Percentiles rank a stretch among this genome's conserved stretches.
These are phyloP conservation scores for Xylariaceae sp. DNA, from an alignment of 2,329 filamentous ascomycete species.

Conservation along the genomic window DNA sequence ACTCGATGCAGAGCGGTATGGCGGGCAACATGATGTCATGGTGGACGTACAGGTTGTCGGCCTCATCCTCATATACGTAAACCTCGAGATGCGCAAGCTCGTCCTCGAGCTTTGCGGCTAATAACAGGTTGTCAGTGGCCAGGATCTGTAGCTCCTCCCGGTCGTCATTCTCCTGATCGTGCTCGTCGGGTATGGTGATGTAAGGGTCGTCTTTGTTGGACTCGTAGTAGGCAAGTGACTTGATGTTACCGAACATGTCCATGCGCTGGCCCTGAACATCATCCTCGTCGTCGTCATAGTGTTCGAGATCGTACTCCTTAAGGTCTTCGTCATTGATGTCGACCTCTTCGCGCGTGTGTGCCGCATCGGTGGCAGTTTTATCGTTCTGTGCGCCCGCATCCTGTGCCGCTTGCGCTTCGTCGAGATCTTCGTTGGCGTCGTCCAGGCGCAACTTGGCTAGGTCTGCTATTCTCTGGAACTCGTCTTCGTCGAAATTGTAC, in stretches of 20 bases:
- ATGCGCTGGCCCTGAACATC: constrained; percentile 70
- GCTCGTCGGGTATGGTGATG: constrained; percentile 76
- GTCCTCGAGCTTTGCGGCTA: constrained; percentile 93
- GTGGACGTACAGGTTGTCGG: constrained; percentile 97
- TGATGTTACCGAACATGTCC: constrained; percentile 94
- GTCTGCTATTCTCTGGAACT: constrained; percentile 72
- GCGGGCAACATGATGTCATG: constrained; percentile 99
- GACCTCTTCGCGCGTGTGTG: constrained; percentile 2
- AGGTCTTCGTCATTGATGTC: constrained; percentile 76
- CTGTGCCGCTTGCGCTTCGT: constrained; percentile 60
- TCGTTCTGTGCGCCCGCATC: constrained; percentile 16
- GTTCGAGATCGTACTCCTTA: constrained; percentile 92
- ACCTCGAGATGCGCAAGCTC: constrained; percentile 95
- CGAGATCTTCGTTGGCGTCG: constrained; percentile 84
- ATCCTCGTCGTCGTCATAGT: constrained; percentile 84
- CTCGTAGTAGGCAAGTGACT: constrained; percentile 89
- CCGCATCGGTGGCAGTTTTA: not conserved
- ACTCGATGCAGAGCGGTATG: constrained; percentile 92
- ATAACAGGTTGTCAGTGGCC: constrained; percentile 85
- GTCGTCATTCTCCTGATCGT: constrained; percentile 79
- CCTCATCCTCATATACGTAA: constrained; percentile 93
- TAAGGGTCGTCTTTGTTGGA: constrained; percentile 95
- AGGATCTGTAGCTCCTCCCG: constrained; percentile 91
- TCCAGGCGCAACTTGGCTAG: constrained; percentile 79
- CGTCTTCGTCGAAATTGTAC: constrained; percentile 72